phyloP scores from a whole-genome alignment of 1,284 basidiomycete genomes.

The Phellopilus nigrolimitatus region DNA sequence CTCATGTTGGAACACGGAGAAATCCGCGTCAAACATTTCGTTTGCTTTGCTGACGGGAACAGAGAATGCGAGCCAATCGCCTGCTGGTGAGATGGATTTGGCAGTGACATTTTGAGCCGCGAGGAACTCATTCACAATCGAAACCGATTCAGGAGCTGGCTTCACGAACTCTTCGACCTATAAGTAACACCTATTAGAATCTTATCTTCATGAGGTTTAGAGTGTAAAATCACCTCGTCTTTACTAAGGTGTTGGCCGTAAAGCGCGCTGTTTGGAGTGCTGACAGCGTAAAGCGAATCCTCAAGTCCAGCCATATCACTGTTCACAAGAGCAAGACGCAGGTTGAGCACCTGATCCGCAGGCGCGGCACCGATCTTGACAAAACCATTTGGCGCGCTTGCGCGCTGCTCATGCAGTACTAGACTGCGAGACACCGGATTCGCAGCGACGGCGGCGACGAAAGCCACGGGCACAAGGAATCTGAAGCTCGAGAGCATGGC shows the following conservation, averaged over 20 bases:
- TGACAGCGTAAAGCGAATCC: conserved; percentile 26
- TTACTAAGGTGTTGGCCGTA: conserved; percentile 30
- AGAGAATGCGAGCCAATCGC: no score
- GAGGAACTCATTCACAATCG: no score
- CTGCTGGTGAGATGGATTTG: no score
- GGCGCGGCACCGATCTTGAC: no score
- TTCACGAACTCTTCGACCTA: conserved; percentile 23
- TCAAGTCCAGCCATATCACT: conserved; percentile 25
- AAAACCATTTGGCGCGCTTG: no score
- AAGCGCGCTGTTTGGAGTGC: conserved; percentile 26
- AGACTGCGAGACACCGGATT: conserved; percentile 14
- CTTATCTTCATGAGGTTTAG: background rate
- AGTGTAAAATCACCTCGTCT: conserved; percentile 24
- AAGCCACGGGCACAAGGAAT: conserved; percentile 7
- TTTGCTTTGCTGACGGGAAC: no score
- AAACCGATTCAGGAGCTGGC: conserved; percentile 27
- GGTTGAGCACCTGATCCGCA: no score
- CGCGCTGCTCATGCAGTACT: conserved; percentile 26
- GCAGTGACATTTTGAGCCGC: no score
- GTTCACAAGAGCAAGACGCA: no score
- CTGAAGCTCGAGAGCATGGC: background rate
- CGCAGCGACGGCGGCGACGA: conserved; percentile 13
- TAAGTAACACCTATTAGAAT: background rate
- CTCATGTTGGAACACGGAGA: no score
- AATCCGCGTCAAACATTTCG: no score